phyloP scores from a whole-genome alignment of 495 filamentous ascomycete species.

The Podospora bellae-mahoneyi region DNA sequence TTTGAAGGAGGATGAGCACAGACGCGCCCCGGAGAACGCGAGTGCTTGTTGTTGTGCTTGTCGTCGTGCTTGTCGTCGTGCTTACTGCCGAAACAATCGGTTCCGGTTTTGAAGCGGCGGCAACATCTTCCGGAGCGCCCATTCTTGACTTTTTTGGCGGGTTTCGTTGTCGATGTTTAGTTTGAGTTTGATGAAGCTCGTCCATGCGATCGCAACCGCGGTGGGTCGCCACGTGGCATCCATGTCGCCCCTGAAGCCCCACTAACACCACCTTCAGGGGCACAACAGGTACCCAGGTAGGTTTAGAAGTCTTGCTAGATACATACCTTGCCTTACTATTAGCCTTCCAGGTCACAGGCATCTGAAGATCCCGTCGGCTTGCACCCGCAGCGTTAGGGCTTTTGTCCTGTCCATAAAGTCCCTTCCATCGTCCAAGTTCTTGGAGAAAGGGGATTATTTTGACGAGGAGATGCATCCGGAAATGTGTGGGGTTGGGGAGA shows the following conservation, averaged over 20 bases:
- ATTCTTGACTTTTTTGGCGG: neutral
- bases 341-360: neutral
- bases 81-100: neutral
- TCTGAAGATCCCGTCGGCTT: neutral
- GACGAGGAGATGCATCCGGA: neutral
- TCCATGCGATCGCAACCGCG: neutral
- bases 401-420: too few relatives aligned
- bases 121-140: neutral
- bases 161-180: neutral
- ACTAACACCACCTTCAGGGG: neutral
- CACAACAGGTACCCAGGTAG: neutral
- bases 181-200: neutral
- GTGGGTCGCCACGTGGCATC: slow-evolving; percentile 1
- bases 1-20: slow-evolving; percentile 80
- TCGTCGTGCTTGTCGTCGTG: too few relatives aligned
- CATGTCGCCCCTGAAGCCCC: neutral
- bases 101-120: neutral
- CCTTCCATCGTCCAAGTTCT: too few relatives aligned
- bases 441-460: neutral
- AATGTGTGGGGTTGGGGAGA: neutral
- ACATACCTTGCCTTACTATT: too few relatives aligned
- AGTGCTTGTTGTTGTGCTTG: slow-evolving; percentile 1
- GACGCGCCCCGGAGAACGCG: slow-evolving; percentile 62
- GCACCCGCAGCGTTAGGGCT: too few relatives aligned
- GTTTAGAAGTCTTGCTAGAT: too few relatives aligned